Evolutionary conservation across 345 rosid species (phyloP), one percentile per base, ranked within the genome.

Genomic region (Bruguiera sexangula): DNA sequence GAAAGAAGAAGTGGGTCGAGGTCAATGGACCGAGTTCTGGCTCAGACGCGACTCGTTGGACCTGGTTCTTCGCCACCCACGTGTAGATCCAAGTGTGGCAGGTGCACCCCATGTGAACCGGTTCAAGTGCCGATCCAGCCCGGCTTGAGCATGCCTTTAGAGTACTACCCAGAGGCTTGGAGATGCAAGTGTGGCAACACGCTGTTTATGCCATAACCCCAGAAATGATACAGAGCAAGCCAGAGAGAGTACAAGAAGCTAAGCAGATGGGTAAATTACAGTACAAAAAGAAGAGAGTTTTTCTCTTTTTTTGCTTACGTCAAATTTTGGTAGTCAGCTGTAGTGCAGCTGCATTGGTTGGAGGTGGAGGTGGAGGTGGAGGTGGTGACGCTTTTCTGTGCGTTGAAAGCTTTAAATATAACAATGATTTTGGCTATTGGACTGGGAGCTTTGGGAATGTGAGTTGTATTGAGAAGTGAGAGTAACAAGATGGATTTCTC

Each of bases 151-250:
- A 59, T 77, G 64, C 96, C 96, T 53, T 77, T 83, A 24, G 98
- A 95, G 85, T 95, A 95, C 76, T 92, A 92, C 72, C 97, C 99
- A n/a, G 99, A 95, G 83, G 97, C 99, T 57, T 92, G 99, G 99
- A 89, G 99, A 15, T 95, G 99, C 82, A 87, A 88, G 84, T 92
- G 99, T 69, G 93, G 93, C 48, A 83, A 82, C 81, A 84, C 82
- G 83, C 82, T 92, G 50, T 95, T 82, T 79, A 81, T 90, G 89
- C 97, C 97, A 57, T 95, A 72, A 82, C 5, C 2, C 8, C 30
- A 50, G 29, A 8, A 62, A 8, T 37, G 8, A 4, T 24, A 16
- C 16, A 26, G 46, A 39, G 15, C 46, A 2, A 39, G 15, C 46
- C 10, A 54, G 56, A n/a, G 4, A 30, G 59, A 55, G 19, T 13